Evolutionary conservation across 805 yeast species (phyloP), one percentile per base, ranked within the genome.

Genomic region (Sporopachydermia quercuum): DNA sequence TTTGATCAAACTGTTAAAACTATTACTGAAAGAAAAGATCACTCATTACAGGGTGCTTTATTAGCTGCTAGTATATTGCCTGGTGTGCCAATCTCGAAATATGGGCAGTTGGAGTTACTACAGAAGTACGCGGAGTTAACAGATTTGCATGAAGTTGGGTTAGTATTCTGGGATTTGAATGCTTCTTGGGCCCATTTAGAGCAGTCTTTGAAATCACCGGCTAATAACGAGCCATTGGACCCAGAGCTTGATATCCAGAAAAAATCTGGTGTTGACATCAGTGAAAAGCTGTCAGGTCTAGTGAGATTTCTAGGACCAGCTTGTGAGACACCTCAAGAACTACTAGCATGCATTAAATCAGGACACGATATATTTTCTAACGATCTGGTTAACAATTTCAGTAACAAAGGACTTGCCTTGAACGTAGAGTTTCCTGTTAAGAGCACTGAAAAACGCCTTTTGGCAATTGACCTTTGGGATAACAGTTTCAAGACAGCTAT

Each of bases 351-450:
- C 8, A 38, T 63, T 4, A 41, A 39, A 15, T 34, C 42, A 15
- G 68, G 68, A 2, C 42, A 51, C 27, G 69, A 63, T 40, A 14
- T 65, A 2, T 43, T 63, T 23, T 43, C 47, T 15, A 57, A 51
- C 3, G 60, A 58, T 18, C 40, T 57, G 18, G 51, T 52, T 3
- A 40, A 42, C 4, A 46, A 42, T 37, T 49, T 55, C 33, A 47
- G 65, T 13, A 62, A 64, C 23, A 50, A 53, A 3, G 69, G 69
- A 1, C 42, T 55, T 2, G 68, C 66, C 2, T 48, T 63, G 14
- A 17, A 50, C 49, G 4, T 54, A 60, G 37, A 39, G 39, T 6
- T 48, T 54, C 15, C 51, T 50, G 38, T 36, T 16, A 36, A 15
- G 5, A n/a, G 6, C 6, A 6, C 19, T 13, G 0, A 54, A 49